Conservation (phyloP, 148 eudicot genomes). For the Rhododendron mucronatum region DNA sequence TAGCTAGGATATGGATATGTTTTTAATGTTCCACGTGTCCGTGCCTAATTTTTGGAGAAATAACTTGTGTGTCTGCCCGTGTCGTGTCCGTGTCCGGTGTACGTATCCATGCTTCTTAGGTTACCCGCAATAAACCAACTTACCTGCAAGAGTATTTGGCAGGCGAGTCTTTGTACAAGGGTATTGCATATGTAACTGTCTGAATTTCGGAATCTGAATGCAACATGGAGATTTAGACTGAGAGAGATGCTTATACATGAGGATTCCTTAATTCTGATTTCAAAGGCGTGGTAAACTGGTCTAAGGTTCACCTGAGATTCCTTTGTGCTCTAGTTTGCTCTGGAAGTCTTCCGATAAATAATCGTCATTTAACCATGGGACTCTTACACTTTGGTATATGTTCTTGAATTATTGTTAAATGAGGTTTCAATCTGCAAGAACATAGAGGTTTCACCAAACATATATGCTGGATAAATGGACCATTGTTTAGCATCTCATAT, state of each 20-base stretch:
- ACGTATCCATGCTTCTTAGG: neutral
- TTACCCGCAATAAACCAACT: neutral
- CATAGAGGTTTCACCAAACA: neutral
- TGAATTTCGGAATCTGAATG: neutral
- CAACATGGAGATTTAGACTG: neutral
- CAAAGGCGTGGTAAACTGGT: neutral
- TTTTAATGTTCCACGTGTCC: neutral
- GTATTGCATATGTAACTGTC: neutral
- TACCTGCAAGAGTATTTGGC: neutral
- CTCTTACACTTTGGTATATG: neutral
- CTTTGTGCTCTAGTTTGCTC: neutral
- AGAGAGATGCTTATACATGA: neutral
- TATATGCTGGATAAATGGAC: neutral
- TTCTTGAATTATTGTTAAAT: neutral
- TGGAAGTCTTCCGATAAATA: neutral
- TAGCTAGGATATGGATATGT: neutral
- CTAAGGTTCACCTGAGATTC: neutral
- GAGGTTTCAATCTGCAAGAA: neutral
- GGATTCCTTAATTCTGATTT: neutral
- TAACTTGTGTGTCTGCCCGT: neutral
- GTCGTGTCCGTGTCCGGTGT: neutral
- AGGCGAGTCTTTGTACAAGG: neutral
- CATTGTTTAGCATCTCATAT: neutral
- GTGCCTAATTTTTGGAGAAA: neutral
- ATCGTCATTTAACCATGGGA: neutral